Evolutionary conservation across 768 basidiomycete genomes (phyloP).

Genomic region (Lepiota venenata): DNA sequence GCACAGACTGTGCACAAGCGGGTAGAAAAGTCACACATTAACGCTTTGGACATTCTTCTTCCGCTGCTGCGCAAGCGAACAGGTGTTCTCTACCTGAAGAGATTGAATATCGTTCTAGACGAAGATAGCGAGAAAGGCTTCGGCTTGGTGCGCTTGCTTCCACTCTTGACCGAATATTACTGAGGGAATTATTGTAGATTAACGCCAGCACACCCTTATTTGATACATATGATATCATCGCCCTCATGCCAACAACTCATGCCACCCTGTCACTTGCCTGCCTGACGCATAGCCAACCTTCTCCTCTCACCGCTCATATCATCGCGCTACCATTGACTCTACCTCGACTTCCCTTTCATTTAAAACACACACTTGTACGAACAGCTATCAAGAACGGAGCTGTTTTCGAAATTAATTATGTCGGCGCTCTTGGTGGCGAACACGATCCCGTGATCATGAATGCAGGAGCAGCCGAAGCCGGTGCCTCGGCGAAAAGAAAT

Average conservation of each 20-base stretch:
- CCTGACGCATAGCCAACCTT: constrained; percentile 74
- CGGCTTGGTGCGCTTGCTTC: constrained; percentile 53
- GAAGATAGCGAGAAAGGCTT: constrained; percentile 86
- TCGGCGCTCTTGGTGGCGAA: constrained; percentile 67
- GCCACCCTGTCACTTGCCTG: constrained; percentile 76
- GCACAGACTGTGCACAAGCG: constrained; percentile 70
- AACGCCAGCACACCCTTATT: constrained; percentile 64
- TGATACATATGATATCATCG: constrained; percentile 71
- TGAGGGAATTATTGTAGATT: constrained; percentile 41
- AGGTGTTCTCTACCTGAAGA: constrained; percentile 65
- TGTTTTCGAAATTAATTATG: constrained; percentile 79
- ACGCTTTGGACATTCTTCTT: constrained; percentile 58
- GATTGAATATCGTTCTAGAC: constrained; percentile 77
- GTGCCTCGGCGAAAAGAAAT: constrained; percentile 60
- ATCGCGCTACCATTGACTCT: constrained; percentile 76
- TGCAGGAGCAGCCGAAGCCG: constrained; percentile 50
- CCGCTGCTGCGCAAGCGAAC: constrained; percentile 53
- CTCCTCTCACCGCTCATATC: constrained; percentile 74
- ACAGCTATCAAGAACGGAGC: constrained; percentile 81
- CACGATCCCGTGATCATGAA: constrained; percentile 41
- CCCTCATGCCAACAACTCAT: constrained; percentile 70
- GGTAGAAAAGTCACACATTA: constrained; percentile 71
- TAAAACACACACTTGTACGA: constrained; percentile 81
- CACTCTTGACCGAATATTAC: not conserved
- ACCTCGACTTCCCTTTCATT: constrained; percentile 73